Evolutionary conservation across 441 rosid species (phyloP).

Genomic region (Mallotus japonicus): DNA sequence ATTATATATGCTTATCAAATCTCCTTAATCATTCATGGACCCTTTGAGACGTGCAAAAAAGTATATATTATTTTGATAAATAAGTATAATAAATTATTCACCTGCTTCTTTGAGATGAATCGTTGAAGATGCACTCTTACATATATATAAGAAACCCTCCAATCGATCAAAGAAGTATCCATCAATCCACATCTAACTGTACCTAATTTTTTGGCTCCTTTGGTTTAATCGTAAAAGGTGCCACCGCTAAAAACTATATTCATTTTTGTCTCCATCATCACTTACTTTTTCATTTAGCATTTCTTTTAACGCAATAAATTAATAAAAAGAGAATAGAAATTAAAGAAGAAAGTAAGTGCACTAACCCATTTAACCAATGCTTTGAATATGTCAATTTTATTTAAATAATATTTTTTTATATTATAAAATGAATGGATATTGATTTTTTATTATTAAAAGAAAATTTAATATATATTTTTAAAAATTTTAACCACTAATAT

Average conservation of each 20-base stretch:
- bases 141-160: neutral
- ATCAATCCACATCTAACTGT: conserved; percentile 20
- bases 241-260: neutral
- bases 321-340: too few species aligned
- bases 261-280: neutral
- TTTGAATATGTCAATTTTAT: too few species aligned
- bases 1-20: neutral
- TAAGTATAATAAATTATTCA: conserved; percentile 5
- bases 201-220: conserved; percentile 29
- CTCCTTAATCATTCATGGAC: conserved; percentile 8
- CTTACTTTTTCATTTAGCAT: neutral
- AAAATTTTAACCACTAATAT: too few species aligned
- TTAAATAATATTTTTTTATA: too few species aligned
- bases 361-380: too few species aligned
- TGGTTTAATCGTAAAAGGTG: conserved; percentile 1
- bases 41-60: neutral
- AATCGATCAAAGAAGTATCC: conserved; percentile 4
- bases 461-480: too few species aligned
- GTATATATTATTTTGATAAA: neutral
- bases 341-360: too few species aligned
- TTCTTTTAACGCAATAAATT: too few species aligned
- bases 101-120: neutral
- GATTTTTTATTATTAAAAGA: too few species aligned
- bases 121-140: neutral
- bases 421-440: too few species aligned